Evolutionary conservation across 768 basidiomycete genomes (phyloP).

Genomic region (Termitomyces sp.): DNA sequence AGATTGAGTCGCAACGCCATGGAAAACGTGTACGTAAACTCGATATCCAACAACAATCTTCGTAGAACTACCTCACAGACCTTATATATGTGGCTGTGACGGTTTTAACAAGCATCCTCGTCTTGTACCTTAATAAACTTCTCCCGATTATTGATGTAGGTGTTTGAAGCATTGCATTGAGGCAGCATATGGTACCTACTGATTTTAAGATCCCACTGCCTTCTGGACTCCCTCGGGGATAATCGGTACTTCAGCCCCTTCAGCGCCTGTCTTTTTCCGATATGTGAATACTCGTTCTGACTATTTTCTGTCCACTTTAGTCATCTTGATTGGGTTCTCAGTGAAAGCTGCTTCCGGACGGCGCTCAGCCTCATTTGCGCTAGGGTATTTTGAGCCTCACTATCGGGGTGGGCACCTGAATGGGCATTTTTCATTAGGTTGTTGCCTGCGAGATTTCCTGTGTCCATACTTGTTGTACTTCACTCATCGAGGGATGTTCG

Average conservation of each 20-base stretch:
- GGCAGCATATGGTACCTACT: neutral
- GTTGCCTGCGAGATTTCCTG: slow-evolving; percentile 36
- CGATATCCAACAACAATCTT: neutral
- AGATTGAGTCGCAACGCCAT: slow-evolving; percentile 50
- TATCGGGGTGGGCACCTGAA: slow-evolving; percentile 62
- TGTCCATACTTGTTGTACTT: neutral
- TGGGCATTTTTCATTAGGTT: slow-evolving; percentile 69
- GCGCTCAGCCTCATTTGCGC: slow-evolving; percentile 48
- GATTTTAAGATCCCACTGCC: slow-evolving; percentile 43
- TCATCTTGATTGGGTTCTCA: slow-evolving; percentile 51
- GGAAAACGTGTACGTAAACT: slow-evolving; percentile 48
- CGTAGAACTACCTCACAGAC: slow-evolving; percentile 24
- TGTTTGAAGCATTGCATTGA: neutral
- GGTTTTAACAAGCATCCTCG: slow-evolving; percentile 39
- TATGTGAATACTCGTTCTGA: too few species aligned
- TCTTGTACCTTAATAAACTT: slow-evolving; percentile 50
- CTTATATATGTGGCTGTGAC: slow-evolving; percentile 54
- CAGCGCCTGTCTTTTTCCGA: too few species aligned
- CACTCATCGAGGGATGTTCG: slow-evolving; percentile 2
- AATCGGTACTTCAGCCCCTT: slow-evolving; percentile 28
- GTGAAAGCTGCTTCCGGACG: slow-evolving; percentile 54
- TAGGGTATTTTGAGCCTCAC: slow-evolving; percentile 56
- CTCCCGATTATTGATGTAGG: slow-evolving; percentile 46
- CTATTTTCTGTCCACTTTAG: slow-evolving; percentile 21
- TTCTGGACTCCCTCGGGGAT: slow-evolving; percentile 59